Base-by-base conservation (phyloP, 2,329 filamentous ascomycete genomes). In the Aspergillus pseudonomiae region DNA sequence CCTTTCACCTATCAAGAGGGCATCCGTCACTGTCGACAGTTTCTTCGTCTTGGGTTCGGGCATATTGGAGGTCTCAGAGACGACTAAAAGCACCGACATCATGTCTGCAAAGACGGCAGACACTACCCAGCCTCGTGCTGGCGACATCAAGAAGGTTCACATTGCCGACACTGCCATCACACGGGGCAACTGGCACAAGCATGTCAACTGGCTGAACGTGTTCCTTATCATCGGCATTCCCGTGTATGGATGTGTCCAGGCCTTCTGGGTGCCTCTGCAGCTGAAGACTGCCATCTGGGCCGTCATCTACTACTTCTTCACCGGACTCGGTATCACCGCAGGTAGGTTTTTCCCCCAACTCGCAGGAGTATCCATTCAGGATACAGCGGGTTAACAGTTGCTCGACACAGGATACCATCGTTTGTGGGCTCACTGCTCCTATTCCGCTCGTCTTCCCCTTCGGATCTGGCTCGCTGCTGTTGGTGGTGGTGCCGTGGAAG, bases 181-280 rank as follows among this genome's bases (percentile, higher is more conserved):
- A 64, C 85, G 84, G 79, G 82, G 84, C 73, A 97, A 96, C 83
- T 95, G 92, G 91, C 89, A 93, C 82, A 90, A 94, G 82, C 93
- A 97, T 77, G 86, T 97, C 83, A 93, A 96, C 85, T 97, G 93
- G 93, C 85, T 97, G 70, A 97, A 96, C 79, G 89, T 92, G 67
- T 86, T 84, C 66, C 86, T 97, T 77, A 94, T 96, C 77, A 79
- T 96, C 68, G 84, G 90, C 70, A 85, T 96, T 53, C 93, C 94
- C 48, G 66, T 94, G 55, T 83, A 86, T 63, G 93, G 93, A 67
- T 86, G 90, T 75, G 79, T 95, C 71, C 85, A 88, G 60, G 85
- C 93, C 58, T 88, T 91, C 80, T 96, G 90, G 89, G 90, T 92
- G 53, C 92, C 92, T 61, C 81, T 94, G 39, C 83, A 87, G 57